Evolutionary conservation across 78 protist species (phyloP).

Genomic region (Dictyostelium capitatum): DNA sequence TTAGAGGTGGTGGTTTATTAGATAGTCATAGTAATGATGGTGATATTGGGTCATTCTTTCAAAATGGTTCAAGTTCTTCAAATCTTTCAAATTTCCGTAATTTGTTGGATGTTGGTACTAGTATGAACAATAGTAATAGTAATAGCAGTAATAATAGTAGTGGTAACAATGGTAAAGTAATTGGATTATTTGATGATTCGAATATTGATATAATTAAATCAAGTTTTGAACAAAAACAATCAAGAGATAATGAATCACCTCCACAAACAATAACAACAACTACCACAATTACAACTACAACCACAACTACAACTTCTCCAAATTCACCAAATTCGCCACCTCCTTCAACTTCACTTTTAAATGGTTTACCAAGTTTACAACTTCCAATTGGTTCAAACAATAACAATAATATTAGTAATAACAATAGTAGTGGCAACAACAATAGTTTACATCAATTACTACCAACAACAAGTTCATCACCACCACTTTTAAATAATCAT

Average conservation of each 20-base stretch:
- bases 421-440: not conserved
- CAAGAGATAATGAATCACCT: not conserved
- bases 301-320: not conserved
- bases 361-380: not conserved
- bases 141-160: not conserved
- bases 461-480: not conserved
- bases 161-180: not conserved
- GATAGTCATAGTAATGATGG: not conserved
- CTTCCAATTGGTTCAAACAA: not conserved
- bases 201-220: not conserved
- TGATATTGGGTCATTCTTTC: conserved; percentile 7
- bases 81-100: not conserved
- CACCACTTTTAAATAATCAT: too few species aligned
- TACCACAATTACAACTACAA: not conserved
- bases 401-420: not conserved
- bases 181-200: not conserved
- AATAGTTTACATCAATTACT: not conserved
- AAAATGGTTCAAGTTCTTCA: not conserved
- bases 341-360: not conserved
- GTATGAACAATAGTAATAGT: not conserved
- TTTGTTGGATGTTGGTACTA: not conserved
- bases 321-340: not conserved
- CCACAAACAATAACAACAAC: not conserved
- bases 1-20: not conserved
- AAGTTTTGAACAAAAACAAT: conserved; percentile 29